Conservation (phyloP, 371 early-diverging fungal species). For the Parasitella parasitica region DNA sequence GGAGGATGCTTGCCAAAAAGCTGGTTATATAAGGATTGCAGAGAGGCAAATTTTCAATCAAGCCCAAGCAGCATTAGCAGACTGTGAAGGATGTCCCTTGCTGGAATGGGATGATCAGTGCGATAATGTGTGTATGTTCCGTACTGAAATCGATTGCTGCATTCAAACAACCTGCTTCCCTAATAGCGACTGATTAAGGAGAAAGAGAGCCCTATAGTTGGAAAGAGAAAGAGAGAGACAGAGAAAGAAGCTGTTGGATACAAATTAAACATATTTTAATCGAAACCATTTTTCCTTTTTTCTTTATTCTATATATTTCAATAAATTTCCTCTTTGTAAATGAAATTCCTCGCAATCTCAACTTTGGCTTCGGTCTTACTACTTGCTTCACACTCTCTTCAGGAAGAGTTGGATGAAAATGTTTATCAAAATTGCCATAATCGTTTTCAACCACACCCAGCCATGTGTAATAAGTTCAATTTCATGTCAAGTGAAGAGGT, state of each 20-base stretch:
- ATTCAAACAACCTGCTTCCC: neutral
- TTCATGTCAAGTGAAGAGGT: conserved; percentile 23
- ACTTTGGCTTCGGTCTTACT: neutral
- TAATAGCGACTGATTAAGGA: neutral
- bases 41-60: neutral
- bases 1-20: neutral
- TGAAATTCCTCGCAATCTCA: conserved; percentile 3
- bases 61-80: neutral
- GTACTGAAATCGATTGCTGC: neutral
- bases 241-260: neutral
- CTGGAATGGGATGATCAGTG: neutral
- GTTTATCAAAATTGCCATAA: conserved; percentile 13
- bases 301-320: neutral
- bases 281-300: neutral
- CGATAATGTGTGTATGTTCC: neutral
- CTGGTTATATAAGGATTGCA: neutral
- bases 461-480: conserved; percentile 22
- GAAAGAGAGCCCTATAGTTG: neutral
- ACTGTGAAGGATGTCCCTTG: neutral
- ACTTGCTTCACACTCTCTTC: neutral
- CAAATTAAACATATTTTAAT: neutral
- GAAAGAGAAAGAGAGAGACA: too few species aligned
- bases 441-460: neutral
- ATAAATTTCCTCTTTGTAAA: neutral
- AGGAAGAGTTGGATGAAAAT: neutral